These are phyloP conservation scores for Suillus cothurnatus DNA, from an alignment of 768 basidiomycete species.

Conservation along the genomic window DNA sequence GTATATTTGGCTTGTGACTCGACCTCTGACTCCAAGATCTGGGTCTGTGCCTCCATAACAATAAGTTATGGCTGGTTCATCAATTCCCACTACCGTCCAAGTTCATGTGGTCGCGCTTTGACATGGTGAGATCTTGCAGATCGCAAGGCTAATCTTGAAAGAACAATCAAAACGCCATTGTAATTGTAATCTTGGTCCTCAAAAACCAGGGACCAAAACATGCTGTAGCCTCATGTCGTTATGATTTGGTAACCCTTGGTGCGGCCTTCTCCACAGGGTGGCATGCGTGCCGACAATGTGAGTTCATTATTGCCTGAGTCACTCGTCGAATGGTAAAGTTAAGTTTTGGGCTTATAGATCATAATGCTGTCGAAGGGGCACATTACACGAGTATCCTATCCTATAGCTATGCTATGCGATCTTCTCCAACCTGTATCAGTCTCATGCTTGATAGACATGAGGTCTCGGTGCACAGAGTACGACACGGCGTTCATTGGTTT, in stretches of 20 bases:
- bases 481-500: slow-evolving; percentile 5
- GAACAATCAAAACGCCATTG: slow-evolving; percentile 7
- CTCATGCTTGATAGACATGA: slow-evolving; percentile 1
- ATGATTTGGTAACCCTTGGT: slow-evolving; percentile 16
- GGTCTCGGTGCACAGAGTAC: slow-evolving; percentile 5
- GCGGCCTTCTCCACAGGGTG: slow-evolving; percentile 12
- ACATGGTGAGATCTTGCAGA: slow-evolving; percentile 16
- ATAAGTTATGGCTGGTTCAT: neutral
- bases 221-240: slow-evolving; percentile 29
- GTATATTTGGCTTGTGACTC: neutral
- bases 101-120: slow-evolving; percentile 13
- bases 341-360: slow-evolving; percentile 4
- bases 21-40: neutral
- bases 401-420: neutral
- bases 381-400: slow-evolving; percentile 3
- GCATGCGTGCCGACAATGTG: slow-evolving; percentile 10
- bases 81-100: slow-evolving; percentile 1
- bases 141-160: slow-evolving; percentile 26
- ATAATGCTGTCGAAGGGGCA: slow-evolving; percentile 6
- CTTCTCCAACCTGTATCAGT: neutral
- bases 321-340: slow-evolving; percentile 3
- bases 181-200: slow-evolving; percentile 1
- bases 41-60: neutral
- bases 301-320: slow-evolving; percentile 22
- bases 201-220: slow-evolving; percentile 16